Base-by-base conservation (phyloP, 2,329 filamentous ascomycete species). In the Claviceps paspali region DNA sequence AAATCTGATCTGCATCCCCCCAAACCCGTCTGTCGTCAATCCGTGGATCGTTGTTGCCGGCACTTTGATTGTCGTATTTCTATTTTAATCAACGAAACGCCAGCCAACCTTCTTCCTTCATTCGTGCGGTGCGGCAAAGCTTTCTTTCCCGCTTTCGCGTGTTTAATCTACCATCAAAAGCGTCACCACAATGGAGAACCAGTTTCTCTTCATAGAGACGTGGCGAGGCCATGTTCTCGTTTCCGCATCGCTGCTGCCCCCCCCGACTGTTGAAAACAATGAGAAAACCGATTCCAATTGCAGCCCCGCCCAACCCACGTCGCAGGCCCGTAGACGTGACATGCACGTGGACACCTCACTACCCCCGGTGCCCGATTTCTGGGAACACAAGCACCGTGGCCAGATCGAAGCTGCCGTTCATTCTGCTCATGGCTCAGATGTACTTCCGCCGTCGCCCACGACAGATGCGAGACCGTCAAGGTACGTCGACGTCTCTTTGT, bases 151-250 rank as follows among this genome's bases (percentile, higher is more conserved):
- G n/a, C n/a, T n/a, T n/a, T n/a, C n/a, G n/a, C n/a, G n/a, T n/a
- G n/a, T n/a, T n/a, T n/a, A n/a, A n/a, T n/a, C n/a, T n/a, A n/a
- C n/a, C n/a, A n/a, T n/a, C n/a, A n/a, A n/a, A n/a, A n/a, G n/a
- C n/a, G n/a, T n/a, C n/a, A n/a, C n/a, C 17, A 12, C 8, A 18
- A 36, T 36, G 35, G 35, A 36, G 21, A 24, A 36, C 15, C 28
- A 31, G 8, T 36, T 36, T 2, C 27, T 30, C 19, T 30, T 27
- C 5, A 19, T 36, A n/a, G 17, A 30, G 4, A 36, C 35, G 6
- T 36, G 35, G 35, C 27, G 22, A 18, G 35, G 35, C 14, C 21
- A 36, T 23, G 35, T 36, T 23, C 22, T 36, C 10, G 35, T 36
- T 15, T 36, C 35, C 14, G 28, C 35, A 14, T 31, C 19, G 24